Evolutionary conservation across 495 filamentous ascomycete genomes (phyloP).

Genomic region (Parachaetomium inaequale): DNA sequence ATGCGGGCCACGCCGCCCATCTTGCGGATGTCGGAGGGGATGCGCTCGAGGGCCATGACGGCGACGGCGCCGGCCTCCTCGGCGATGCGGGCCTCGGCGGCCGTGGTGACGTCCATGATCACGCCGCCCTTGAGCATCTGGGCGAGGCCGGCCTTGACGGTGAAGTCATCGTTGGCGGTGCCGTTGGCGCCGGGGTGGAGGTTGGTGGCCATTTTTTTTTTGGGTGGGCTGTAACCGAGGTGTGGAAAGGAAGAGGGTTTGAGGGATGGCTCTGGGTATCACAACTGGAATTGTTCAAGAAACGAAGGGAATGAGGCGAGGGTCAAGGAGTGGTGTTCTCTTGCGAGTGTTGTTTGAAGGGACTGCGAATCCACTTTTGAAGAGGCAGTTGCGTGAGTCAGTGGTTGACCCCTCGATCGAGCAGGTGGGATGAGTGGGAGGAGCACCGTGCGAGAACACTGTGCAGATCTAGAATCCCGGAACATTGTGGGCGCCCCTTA

Average conservation of each 20-base stretch:
- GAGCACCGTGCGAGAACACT: conserved; percentile 6
- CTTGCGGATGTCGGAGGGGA: conserved; percentile 91
- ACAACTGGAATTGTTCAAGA: too few relatives aligned
- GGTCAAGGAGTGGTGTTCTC: background rate
- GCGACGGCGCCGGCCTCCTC: conserved; percentile 94
- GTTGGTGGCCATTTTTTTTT: conserved; percentile 25
- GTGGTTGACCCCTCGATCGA: conserved; percentile 16
- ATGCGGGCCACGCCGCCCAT: conserved; percentile 94
- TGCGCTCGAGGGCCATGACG: conserved; percentile 98
- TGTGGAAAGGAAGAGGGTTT: background rate
- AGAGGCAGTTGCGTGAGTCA: conserved; percentile 19
- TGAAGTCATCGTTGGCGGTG: conserved; percentile 46
- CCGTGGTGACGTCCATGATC: conserved; percentile 98
- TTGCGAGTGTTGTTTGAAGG: background rate
- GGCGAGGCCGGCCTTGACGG: conserved; percentile 88
- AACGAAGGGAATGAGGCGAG: background rate
- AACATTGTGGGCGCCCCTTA: background rate
- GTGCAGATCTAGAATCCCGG: background rate
- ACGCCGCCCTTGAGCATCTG: conserved; percentile 98
- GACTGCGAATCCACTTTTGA: background rate
- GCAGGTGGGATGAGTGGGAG: background rate
- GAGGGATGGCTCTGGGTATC: too few relatives aligned
- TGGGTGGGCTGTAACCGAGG: conserved; percentile 2
- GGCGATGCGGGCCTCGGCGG: conserved; percentile 91
- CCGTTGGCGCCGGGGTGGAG: conserved; percentile 26